Percentiles rank a stretch among this genome's conserved stretches.
Evolutionary conservation across 2,329 filamentous ascomycete species (phyloP).

Genomic region (Claviceps sorghi): DNA sequence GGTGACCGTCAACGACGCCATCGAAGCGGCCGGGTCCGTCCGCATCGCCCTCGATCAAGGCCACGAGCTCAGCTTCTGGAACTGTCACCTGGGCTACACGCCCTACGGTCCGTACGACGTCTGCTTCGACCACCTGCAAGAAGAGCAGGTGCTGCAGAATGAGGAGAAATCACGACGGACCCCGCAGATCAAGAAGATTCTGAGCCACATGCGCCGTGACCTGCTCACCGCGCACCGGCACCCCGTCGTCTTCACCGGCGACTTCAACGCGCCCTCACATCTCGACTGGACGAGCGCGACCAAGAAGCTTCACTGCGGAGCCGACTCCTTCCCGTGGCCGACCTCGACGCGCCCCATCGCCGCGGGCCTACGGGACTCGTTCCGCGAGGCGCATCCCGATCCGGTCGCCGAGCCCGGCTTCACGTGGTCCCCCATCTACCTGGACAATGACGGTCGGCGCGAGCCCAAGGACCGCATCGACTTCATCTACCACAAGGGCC

Average conservation of each 20-base stretch:
- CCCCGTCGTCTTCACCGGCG: constrained; percentile 24
- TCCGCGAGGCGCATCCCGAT: constrained; percentile 22
- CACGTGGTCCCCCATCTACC: constrained; percentile 27
- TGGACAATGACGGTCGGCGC: constrained; percentile 15
- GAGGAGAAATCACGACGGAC: constrained; percentile 24
- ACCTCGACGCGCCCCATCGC: constrained; percentile 21
- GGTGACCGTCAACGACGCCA: constrained; percentile 11
- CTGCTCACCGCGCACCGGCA: constrained; percentile 15
- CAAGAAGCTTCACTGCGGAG: constrained; percentile 22
- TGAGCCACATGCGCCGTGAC: constrained; percentile 18
- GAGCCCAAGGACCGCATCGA: constrained; percentile 29
- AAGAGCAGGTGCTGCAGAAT: constrained; percentile 18
- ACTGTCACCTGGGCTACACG: constrained; percentile 21
- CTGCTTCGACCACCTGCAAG: constrained; percentile 22
- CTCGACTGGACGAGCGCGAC: constrained; percentile 24
- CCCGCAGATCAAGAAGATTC: constrained; percentile 21
- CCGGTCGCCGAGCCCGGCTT: constrained; percentile 18
- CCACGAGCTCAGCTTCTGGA: constrained; percentile 20
- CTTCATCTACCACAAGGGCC: constrained; percentile 26
- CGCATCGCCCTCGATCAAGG: constrained; percentile 20
- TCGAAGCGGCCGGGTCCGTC: constrained; percentile 17
- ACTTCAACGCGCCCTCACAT: constrained; percentile 30
- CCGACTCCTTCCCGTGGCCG: constrained; percentile 22
- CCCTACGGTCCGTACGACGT: constrained; percentile 30
- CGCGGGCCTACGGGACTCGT: constrained; percentile 25